phyloP scores from a whole-genome alignment of 331 rosid genomes.

The Pyrus hybrid region DNA sequence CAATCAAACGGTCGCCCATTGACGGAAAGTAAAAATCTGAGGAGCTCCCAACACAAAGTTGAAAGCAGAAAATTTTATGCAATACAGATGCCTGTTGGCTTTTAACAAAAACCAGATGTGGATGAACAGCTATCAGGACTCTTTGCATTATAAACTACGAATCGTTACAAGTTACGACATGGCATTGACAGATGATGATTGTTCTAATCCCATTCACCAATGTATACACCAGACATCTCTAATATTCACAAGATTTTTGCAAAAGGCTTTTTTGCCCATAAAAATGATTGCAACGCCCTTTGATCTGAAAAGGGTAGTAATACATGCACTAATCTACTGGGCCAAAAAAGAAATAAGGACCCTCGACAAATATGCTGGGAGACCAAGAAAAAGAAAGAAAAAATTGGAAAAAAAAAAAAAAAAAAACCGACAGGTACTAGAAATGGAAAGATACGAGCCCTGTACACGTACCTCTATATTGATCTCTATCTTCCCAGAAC shows the following conservation, averaged over 20 bases:
- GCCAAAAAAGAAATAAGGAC: slow-evolving; percentile 38
- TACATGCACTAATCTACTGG: slow-evolving; percentile 72
- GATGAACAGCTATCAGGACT: slow-evolving; percentile 14
- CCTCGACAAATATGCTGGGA: slow-evolving; percentile 45
- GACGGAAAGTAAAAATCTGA: background rate
- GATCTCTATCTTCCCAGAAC: slow-evolving; percentile 61
- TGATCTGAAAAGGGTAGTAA: slow-evolving; percentile 46
- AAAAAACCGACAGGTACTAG: slow-evolving; percentile 20
- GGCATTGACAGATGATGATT: slow-evolving; percentile 24
- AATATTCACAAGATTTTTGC: slow-evolving; percentile 75
- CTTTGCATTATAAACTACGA: slow-evolving; percentile 30
- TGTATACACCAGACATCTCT: slow-evolving; percentile 51
- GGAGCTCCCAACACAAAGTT: background rate
- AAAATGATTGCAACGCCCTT: slow-evolving; percentile 66
- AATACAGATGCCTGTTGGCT: background rate
- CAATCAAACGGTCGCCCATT: too few species aligned
- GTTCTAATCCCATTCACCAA: slow-evolving; percentile 31
- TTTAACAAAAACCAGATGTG: background rate
- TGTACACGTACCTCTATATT: slow-evolving; percentile 92
- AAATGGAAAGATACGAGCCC: slow-evolving; percentile 64
- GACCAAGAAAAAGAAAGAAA: slow-evolving; percentile 17
- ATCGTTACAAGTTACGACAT: slow-evolving; percentile 28
- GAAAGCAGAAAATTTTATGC: too few species aligned
- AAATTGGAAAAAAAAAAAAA: background rate
- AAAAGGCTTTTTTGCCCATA: slow-evolving; percentile 57